Evolutionary conservation across 1,284 basidiomycete genomes (phyloP).

Genomic region (Trichosporon sp.): DNA sequence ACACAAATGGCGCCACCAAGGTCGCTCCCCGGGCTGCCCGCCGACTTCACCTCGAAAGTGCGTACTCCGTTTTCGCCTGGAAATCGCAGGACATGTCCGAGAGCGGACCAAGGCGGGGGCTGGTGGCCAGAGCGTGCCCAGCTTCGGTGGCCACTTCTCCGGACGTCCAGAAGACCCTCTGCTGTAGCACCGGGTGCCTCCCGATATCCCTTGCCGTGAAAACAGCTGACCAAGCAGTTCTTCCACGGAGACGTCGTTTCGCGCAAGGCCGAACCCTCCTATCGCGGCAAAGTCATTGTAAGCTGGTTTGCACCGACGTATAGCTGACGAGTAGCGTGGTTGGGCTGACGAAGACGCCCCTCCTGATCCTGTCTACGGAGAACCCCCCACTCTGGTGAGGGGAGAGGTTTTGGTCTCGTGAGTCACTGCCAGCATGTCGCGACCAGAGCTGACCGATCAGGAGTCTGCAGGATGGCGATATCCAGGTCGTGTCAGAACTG

Average conservation of each 20-base stretch:
- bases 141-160: neutral
- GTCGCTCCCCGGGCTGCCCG: slow-evolving; percentile 38
- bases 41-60: slow-evolving; percentile 39
- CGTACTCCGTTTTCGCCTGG: neutral
- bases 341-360: slow-evolving; percentile 43
- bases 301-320: slow-evolving; percentile 4
- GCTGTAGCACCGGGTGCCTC: neutral
- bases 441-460: slow-evolving; percentile 16
- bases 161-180: neutral
- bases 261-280: slow-evolving; percentile 22
- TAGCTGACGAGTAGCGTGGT: slow-evolving; percentile 28
- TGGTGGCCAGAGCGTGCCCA: neutral
- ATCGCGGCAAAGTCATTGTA: slow-evolving; percentile 37
- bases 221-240: slow-evolving; percentile 21
- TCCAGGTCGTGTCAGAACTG: slow-evolving; percentile 68
- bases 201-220: neutral
- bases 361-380: slow-evolving; percentile 52
- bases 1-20: slow-evolving; percentile 21
- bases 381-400: slow-evolving; percentile 66
- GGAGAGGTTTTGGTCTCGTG: slow-evolving; percentile 75
- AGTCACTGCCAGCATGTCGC: neutral
- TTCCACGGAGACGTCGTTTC: slow-evolving; percentile 35
- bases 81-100: neutral
- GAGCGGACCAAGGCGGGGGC: neutral
- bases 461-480: slow-evolving; percentile 55